Conservation (phyloP, 2,329 filamentous ascomycete species). For the Talaromyces sp. region DNA sequence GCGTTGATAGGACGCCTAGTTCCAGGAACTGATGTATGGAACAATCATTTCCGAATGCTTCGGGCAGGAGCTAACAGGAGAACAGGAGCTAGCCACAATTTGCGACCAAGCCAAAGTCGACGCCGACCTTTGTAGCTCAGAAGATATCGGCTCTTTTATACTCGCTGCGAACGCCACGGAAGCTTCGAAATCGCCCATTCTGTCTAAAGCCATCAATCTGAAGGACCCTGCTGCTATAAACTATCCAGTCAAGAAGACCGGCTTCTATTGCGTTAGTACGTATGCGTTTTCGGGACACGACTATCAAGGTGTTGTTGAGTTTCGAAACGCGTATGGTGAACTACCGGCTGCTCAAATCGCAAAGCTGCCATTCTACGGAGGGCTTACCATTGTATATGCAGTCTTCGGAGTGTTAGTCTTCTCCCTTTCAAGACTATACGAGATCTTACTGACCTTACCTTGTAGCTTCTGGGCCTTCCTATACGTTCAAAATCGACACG, state of each 20-base stretch:
- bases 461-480: conserved; percentile 83
- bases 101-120: conserved; percentile 71
- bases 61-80: conserved; percentile 30
- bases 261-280: conserved; percentile 92
- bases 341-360: conserved; percentile 92
- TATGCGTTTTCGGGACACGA: conserved; percentile 63
- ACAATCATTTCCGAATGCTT: neutral
- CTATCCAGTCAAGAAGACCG: conserved; percentile 82
- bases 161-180: conserved; percentile 71
- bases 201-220: conserved; percentile 77
- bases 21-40: conserved; percentile 26
- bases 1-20: conserved; percentile 68
- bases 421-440: neutral
- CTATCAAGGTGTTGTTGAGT: conserved; percentile 80
- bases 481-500: conserved; percentile 88
- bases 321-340: conserved; percentile 94
- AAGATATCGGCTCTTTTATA: conserved; percentile 81
- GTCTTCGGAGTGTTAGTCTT: conserved; percentile 65
- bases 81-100: conserved; percentile 60
- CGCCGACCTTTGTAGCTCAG: conserved; percentile 66
- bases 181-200: conserved; percentile 65
- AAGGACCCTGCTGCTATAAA: conserved; percentile 68
- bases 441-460: conserved; percentile 23
- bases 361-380: conserved; percentile 95
- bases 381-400: conserved; percentile 88